Evolutionary conservation across 345 rosid species (phyloP).

Genomic region (Pugionium cornutum): DNA sequence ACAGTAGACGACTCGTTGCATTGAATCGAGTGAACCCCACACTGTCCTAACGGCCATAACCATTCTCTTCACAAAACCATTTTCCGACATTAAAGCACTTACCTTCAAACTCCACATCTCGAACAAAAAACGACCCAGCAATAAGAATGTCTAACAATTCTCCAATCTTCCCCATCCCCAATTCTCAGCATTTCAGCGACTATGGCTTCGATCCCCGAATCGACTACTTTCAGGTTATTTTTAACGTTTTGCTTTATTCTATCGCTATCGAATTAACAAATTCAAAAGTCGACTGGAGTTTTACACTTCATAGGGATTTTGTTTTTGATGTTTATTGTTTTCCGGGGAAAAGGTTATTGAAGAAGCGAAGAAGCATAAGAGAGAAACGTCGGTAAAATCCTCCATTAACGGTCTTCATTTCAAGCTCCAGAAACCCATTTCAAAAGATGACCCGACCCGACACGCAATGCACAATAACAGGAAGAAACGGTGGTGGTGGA

Average conservation of each 20-base stretch:
- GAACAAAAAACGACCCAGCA: not conserved
- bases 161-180: conserved; percentile 65
- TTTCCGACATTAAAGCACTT: conserved; percentile 22
- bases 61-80: not conserved
- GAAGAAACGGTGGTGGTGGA: conserved; percentile 88
- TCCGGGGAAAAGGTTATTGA: conserved; percentile 55
- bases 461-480: conserved; percentile 43
- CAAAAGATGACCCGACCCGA: conserved; percentile 63
- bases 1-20: conserved; percentile 27
- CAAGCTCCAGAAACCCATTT: conserved; percentile 88
- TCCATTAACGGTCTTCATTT: conserved; percentile 59
- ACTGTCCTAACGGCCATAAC: conserved; percentile 38
- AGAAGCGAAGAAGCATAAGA: conserved; percentile 72
- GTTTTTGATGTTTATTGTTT: conserved; percentile 8
- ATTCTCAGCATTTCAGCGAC: conserved; percentile 79
- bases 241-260: not conserved
- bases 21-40: conserved; percentile 35
- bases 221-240: conserved; percentile 68
- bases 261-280: not conserved
- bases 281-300: not conserved
- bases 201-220: conserved; percentile 88
- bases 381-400: conserved; percentile 48
- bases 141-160: conserved; percentile 57
- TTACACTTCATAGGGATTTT: not conserved
- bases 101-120: not conserved